phyloP scores from a whole-genome alignment of 2,329 filamentous ascomycete genomes.

The Penicillium crustosum region DNA sequence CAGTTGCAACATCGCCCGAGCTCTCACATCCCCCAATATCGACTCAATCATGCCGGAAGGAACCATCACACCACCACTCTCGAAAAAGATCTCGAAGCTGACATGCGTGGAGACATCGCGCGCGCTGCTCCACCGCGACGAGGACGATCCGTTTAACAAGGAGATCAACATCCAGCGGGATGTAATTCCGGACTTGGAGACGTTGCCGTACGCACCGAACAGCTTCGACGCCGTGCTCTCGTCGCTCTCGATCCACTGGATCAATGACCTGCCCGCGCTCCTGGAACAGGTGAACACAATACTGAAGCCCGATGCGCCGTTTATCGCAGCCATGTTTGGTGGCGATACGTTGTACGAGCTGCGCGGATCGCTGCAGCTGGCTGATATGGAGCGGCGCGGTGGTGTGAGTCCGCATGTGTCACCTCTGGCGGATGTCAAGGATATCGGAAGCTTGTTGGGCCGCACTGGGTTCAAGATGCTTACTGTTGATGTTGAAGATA shows the following conservation, averaged over 20 bases:
- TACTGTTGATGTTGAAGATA: constrained; percentile 96
- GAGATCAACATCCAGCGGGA: constrained; percentile 70
- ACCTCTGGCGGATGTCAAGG: constrained; percentile 85
- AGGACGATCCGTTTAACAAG: constrained; percentile 63
- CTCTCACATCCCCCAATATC: constrained; percentile 68
- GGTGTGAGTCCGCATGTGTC: constrained; percentile 89
- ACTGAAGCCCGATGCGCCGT: constrained; percentile 85
- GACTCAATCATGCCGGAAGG: constrained; percentile 52
- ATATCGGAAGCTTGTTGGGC: constrained; percentile 83
- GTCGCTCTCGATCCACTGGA: constrained; percentile 90
- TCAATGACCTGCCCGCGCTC: constrained; percentile 89
- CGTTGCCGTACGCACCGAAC: constrained; percentile 70
- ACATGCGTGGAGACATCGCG: constrained; percentile 80
- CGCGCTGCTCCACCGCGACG: constrained; percentile 76
- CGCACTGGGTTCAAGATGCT: constrained; percentile 91
- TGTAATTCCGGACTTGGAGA: constrained; percentile 66
- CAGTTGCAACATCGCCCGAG: constrained; percentile 87
- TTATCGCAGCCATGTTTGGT: constrained; percentile 94
- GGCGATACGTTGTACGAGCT: constrained; percentile 93
- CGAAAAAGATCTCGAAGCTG: constrained; percentile 69
- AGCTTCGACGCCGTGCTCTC: constrained; percentile 89
- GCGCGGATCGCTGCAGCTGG: constrained; percentile 87
- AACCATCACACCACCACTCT: constrained; percentile 54
- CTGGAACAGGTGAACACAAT: constrained; percentile 81
- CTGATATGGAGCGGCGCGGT: constrained; percentile 85